A percentile compares a stretch with the other conserved stretches of the same genome.
These are phyloP conservation scores for Leptographium flavum DNA, from an alignment of 2,329 filamentous ascomycete genomes.

Conservation along the genomic window DNA sequence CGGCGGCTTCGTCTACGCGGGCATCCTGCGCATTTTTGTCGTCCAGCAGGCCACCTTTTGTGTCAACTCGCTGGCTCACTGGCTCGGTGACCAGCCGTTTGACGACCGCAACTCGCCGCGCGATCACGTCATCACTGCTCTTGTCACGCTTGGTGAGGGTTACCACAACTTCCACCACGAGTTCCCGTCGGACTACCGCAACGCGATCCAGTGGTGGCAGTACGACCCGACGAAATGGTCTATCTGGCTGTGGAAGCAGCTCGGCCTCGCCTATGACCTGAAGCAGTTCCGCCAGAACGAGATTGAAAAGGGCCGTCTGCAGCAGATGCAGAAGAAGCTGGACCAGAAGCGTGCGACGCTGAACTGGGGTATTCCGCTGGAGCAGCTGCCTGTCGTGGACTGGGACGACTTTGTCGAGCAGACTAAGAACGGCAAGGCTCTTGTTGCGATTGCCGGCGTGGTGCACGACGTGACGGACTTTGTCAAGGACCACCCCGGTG, in stretches of 20 bases:
- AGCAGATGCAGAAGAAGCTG: constrained; percentile 85
- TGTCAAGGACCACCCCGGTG: constrained; percentile 82
- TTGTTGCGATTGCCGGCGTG: constrained; percentile 68
- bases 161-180: constrained; percentile 97
- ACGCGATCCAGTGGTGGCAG: constrained; percentile 81
- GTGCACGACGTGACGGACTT: constrained; percentile 76
- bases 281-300: constrained; percentile 88
- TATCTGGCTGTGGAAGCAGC: constrained; percentile 73
- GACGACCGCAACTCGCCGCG: constrained; percentile 85
- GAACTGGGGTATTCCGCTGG: constrained; percentile 76
- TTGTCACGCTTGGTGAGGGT: constrained; percentile 70
- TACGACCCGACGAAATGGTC: constrained; percentile 87
- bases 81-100: constrained; percentile 84
- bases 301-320: constrained; percentile 80
- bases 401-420: constrained; percentile 78
- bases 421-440: constrained; percentile 61
- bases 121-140: constrained; percentile 73
- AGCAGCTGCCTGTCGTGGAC: constrained; percentile 71
- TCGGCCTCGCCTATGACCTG: constrained; percentile 72
- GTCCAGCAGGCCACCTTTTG: constrained; percentile 89
- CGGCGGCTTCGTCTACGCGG: constrained; percentile 73
- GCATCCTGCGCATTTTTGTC: constrained; percentile 77
- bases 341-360: constrained; percentile 71
- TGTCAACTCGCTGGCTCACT: constrained; percentile 82
- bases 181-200: constrained; percentile 86